Base-by-base conservation (phyloP, 169 alveolate genomes). In the Cytauxzoon felis region DNA sequence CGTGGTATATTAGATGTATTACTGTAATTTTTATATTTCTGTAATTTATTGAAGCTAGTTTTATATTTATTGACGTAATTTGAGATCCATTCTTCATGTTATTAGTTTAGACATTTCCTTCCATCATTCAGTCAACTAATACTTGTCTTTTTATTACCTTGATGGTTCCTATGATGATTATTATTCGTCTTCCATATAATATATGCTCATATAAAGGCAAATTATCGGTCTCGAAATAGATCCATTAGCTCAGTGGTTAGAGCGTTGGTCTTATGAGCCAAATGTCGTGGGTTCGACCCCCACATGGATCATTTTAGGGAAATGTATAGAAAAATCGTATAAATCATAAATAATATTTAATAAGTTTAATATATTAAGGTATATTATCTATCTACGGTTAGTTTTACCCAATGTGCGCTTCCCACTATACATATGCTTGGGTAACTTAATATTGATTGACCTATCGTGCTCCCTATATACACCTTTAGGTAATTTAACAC, bases 341-440 rank as follows among this genome's bases (percentile, higher is more conserved):
- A 59, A 4, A 32, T 3, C 19, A 8, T 0, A 9, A 18, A 1
- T 26, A 16, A 43, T 5, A 4, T 27, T n/a, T n/a, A n/a, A n/a
- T n/a, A n/a, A n/a, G n/a, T n/a, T 49, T 29, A 58, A 24, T 4
- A 47, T 19, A 13, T 18, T 6, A 23, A 2, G 64, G 47, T 2
- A n/a, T 3, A 11, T 38, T 5, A 42, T 92, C 93, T n/a, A 96
- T 57, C 99, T 86, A 51, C 96, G 70, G 63, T 94, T 93, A 13
- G 96, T 88, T 78, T 91, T 93, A 29, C 98, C 98, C 80, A 91
- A 82, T 29, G 96, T 92, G 81, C 97, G 93, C 81, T 97, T 97
- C 19, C 99, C 99, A 30, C 98, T 82, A 86, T 86, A 93, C 78
- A 96, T 80, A 81, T 96, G 99, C 88, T 94, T 94, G 26, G 97